Evolutionary conservation across 2,329 filamentous ascomycete species (phyloP).

Genomic region (Aspergillus novofumigatus): DNA sequence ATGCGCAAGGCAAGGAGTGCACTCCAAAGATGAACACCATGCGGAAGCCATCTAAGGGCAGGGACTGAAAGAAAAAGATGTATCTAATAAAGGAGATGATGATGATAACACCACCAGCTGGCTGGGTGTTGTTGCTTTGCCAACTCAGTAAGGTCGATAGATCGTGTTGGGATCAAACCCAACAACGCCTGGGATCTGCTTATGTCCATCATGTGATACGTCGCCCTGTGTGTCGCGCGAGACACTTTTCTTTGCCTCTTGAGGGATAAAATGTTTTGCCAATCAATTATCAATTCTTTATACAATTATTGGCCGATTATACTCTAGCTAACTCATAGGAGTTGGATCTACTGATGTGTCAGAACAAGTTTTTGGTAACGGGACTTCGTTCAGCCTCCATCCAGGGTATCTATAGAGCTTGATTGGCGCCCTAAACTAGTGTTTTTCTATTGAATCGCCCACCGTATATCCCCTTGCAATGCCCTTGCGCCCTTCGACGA

Average conservation of each 20-base stretch:
- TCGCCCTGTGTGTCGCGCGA: constrained; percentile 3
- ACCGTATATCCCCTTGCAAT: constrained; percentile 85
- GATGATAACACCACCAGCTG: background rate
- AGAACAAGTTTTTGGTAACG: background rate
- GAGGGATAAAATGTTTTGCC: background rate
- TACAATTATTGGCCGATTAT: background rate
- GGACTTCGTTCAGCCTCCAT: background rate
- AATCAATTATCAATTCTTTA: background rate
- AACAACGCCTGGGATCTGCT: constrained; percentile 14
- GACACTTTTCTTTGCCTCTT: background rate
- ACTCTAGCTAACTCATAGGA: background rate
- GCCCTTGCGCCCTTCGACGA: constrained; percentile 84
- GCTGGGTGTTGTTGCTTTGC: constrained; percentile 13
- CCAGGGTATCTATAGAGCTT: constrained; percentile 3
- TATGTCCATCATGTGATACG: constrained; percentile 23
- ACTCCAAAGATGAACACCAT: constrained; percentile 25
- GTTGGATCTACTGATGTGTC: background rate
- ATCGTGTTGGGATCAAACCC: constrained; percentile 16
- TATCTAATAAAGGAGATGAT: background rate
- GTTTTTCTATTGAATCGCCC: constrained; percentile 51
- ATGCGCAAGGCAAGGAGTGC: constrained; percentile 18
- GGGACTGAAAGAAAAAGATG: constrained; percentile 10
- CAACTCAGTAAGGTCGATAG: constrained; percentile 17
- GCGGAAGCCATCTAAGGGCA: constrained; percentile 24
- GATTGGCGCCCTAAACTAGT: constrained; percentile 18